phyloP scores from a whole-genome alignment of 768 basidiomycete genomes.

The Xerocomellus intermedius region DNA sequence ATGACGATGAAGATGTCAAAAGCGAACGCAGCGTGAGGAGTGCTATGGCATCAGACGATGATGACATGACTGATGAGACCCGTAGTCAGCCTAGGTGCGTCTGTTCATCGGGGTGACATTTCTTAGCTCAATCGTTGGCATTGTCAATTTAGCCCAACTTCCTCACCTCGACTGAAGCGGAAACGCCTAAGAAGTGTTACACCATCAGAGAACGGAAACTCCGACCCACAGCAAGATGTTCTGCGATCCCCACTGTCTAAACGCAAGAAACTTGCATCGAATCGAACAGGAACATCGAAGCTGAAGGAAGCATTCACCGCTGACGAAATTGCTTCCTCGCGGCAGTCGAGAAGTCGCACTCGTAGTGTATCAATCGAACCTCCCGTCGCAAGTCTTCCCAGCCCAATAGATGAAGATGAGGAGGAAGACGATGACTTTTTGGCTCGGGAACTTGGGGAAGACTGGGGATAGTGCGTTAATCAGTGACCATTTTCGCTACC shows the following conservation, averaged over 20 bases:
- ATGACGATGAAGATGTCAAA: conserved; percentile 47
- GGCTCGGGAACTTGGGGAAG: conserved; percentile 76
- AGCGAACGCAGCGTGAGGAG: conserved; percentile 43
- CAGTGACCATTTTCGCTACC: conserved; percentile 1
- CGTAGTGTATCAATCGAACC: conserved; percentile 14
- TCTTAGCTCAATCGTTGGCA: conserved; percentile 4
- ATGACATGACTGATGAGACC: conserved; percentile 45
- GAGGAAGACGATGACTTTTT: conserved; percentile 78
- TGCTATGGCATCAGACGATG: conserved; percentile 50
- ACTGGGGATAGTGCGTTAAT: conserved; percentile 56
- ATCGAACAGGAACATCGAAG: conserved; percentile 61
- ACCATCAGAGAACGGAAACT: conserved; percentile 56
- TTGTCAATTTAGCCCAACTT: conserved; percentile 34
- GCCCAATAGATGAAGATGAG: conserved; percentile 47
- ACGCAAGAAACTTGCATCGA: conserved; percentile 71
- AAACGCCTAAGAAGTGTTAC: conserved; percentile 74
- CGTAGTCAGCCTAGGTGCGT: conserved; percentile 46
- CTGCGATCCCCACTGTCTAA: conserved; percentile 74
- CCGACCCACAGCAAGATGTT: conserved; percentile 38
- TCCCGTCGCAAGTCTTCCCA: conserved; percentile 13
- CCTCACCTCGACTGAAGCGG: conserved; percentile 49
- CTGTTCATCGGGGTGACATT: conserved; percentile 21
- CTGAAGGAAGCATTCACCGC: conserved; percentile 67
- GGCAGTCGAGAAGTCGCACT: conserved; percentile 23
- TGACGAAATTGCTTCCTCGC: conserved; percentile 41